These are phyloP conservation scores for Vitis riparia DNA, from an alignment of 164 flowering plant genomes.

Conservation along the genomic window DNA sequence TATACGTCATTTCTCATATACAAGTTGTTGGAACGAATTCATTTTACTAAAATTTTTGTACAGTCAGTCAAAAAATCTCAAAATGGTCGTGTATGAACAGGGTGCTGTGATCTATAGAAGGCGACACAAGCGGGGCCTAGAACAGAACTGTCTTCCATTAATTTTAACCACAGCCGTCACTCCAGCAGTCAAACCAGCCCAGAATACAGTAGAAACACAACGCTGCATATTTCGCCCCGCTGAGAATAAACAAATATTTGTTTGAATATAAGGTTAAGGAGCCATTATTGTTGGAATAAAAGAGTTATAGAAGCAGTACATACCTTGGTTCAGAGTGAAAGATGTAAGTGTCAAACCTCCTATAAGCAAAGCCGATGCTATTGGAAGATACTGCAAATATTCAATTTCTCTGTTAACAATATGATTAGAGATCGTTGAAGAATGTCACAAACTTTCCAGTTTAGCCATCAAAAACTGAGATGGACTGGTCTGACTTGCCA, in stretches of 20 bases:
- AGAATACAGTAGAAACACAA: slow-evolving; percentile 55
- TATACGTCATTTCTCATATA: no score
- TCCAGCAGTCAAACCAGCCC: slow-evolving; percentile 89
- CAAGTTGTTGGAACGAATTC: no score
- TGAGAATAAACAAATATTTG: slow-evolving; percentile 15
- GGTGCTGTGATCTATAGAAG: slow-evolving; percentile 34
- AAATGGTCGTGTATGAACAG: not conserved
- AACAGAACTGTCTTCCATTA: slow-evolving; percentile 90
- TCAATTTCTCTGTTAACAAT: not conserved
- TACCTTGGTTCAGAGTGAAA: slow-evolving; percentile 82
- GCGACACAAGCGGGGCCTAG: slow-evolving; percentile 88
- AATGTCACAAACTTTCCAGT: not conserved
- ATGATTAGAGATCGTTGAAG: no score
- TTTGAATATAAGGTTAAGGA: not conserved
- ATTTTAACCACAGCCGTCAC: slow-evolving; percentile 77
- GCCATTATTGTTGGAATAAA: not conserved
- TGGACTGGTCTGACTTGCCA: not conserved
- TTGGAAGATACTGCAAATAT: slow-evolving; percentile 76
- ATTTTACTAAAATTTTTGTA: not conserved
- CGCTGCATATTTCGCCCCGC: slow-evolving; percentile 75
- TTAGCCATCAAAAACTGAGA: not conserved
- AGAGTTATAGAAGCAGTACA: not conserved
- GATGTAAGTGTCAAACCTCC: slow-evolving; percentile 88
- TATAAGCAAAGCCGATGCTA: slow-evolving; percentile 79
- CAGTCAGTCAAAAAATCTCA: not conserved